phyloP scores from a whole-genome alignment of 495 filamentous ascomycete species.

The Penicillium simplicissimum region DNA sequence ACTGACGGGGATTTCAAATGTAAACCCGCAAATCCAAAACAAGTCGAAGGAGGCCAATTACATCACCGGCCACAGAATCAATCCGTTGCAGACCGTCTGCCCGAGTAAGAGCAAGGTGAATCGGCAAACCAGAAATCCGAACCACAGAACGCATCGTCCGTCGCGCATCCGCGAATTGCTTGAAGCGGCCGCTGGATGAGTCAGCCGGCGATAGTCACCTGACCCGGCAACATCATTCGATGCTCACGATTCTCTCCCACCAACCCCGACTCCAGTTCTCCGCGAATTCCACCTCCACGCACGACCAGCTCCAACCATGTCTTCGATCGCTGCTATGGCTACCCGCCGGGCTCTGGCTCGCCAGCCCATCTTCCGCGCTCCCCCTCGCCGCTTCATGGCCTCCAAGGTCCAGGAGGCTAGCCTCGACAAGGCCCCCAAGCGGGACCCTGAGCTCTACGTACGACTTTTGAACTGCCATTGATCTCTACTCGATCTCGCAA shows the following conservation, averaged over 20 bases:
- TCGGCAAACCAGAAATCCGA: conserved; percentile 3
- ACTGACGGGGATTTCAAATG: conserved; percentile 2
- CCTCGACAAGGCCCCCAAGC: conserved; percentile 67
- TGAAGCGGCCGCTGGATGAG: conserved; percentile 24
- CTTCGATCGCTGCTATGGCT: conserved; percentile 54
- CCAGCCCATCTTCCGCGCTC: conserved; percentile 44
- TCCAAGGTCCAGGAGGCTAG: conserved; percentile 50
- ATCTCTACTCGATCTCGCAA: conserved; percentile 5
- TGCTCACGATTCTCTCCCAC: conserved; percentile 36
- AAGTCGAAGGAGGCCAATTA: conserved; percentile 18
- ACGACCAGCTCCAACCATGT: conserved; percentile 47
- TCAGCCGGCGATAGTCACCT: conserved; percentile 35
- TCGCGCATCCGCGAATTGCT: conserved; percentile 13
- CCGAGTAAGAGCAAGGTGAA: neutral
- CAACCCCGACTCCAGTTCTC: conserved; percentile 24
- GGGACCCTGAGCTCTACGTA: conserved; percentile 83
- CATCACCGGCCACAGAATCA: conserved; percentile 20
- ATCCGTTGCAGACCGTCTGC: neutral
- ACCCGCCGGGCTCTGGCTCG: conserved; percentile 51
- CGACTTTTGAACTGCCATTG: conserved; percentile 27
- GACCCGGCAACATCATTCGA: conserved; percentile 44
- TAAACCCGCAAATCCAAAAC: conserved; percentile 5
- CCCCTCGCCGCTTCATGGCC: conserved; percentile 45
- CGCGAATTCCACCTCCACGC: conserved; percentile 20
- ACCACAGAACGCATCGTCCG: conserved; percentile 1